A percentile compares a stretch with the other conserved stretches of the same genome.
phyloP scores from a whole-genome alignment of 129 eudicot species.

The Apium graveolens region DNA sequence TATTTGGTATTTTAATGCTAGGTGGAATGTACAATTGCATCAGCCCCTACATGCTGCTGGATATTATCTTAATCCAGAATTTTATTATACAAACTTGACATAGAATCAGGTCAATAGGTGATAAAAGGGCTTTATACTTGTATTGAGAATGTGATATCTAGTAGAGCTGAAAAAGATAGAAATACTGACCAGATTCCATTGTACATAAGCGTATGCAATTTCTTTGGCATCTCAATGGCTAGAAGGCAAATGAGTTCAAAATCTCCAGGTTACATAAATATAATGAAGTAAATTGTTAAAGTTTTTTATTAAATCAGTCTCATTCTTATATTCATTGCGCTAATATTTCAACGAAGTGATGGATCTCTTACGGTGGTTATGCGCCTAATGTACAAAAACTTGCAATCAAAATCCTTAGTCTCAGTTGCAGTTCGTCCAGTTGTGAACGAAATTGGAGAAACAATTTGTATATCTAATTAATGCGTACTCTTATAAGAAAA shows the following conservation, averaged over 20 bases:
- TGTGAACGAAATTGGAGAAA: neutral
- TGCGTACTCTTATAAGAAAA: no score
- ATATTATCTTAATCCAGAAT: no score
- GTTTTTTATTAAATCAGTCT: no score
- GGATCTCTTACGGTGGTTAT: neutral
- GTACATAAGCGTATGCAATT: neutral
- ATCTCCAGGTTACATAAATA: neutral
- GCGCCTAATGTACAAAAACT: neutral
- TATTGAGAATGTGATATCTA: neutral
- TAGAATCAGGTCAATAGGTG: neutral
- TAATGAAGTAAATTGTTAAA: no score
- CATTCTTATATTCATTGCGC: no score
- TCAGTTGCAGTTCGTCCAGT: neutral
- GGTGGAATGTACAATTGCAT: no score
- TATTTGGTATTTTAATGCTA: no score
- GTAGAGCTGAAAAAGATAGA: neutral
- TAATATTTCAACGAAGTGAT: neutral
- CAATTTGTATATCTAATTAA: no score
- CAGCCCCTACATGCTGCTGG: no score
- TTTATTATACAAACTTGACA: neutral
- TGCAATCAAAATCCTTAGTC: neutral
- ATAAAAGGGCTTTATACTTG: neutral
- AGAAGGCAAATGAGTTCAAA: neutral
- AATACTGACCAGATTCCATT: neutral
- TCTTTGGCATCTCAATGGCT: neutral